These are phyloP conservation scores for Verticillium albo-atrum DNA, from an alignment of 2,329 filamentous ascomycete species.

Conservation along the genomic window DNA sequence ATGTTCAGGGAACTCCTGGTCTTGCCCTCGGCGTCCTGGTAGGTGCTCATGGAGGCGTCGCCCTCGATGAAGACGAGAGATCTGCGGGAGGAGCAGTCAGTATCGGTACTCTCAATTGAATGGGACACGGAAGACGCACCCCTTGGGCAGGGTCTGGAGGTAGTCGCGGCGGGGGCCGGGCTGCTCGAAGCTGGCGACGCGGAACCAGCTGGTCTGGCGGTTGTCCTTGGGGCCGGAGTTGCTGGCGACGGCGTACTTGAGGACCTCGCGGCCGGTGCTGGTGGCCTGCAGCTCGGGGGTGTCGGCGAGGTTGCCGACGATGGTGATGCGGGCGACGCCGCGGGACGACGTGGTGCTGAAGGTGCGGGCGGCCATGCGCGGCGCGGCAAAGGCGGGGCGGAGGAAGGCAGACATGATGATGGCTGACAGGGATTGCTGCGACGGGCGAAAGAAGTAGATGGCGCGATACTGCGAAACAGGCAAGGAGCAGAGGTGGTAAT, in stretches of 20 bases:
- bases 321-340: constrained; percentile 71
- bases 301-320: constrained; percentile 80
- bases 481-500: neutral
- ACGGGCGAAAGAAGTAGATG: neutral
- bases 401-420: constrained; percentile 45
- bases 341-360: constrained; percentile 71
- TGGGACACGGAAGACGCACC: constrained; percentile 52
- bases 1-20: constrained; percentile 61
- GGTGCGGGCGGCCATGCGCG: constrained; percentile 52
- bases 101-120: neutral
- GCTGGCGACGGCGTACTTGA: constrained; percentile 75
- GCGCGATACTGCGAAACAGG: neutral
- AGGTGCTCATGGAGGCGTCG: constrained; percentile 65
- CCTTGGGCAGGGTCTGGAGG: constrained; percentile 72
- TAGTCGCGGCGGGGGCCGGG: constrained; percentile 68
- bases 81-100: constrained; percentile 36
- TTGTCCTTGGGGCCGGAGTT: constrained; percentile 63
- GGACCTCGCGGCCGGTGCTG: constrained; percentile 65
- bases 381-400: constrained; percentile 44
- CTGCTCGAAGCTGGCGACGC: constrained; percentile 64
- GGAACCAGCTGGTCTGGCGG: constrained; percentile 81
- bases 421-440: neutral
- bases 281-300: constrained; percentile 72
- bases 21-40: constrained; percentile 68
- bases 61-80: constrained; percentile 79